Conservation (phyloP, 1,284 basidiomycete species). For the Tilletia indica region DNA sequence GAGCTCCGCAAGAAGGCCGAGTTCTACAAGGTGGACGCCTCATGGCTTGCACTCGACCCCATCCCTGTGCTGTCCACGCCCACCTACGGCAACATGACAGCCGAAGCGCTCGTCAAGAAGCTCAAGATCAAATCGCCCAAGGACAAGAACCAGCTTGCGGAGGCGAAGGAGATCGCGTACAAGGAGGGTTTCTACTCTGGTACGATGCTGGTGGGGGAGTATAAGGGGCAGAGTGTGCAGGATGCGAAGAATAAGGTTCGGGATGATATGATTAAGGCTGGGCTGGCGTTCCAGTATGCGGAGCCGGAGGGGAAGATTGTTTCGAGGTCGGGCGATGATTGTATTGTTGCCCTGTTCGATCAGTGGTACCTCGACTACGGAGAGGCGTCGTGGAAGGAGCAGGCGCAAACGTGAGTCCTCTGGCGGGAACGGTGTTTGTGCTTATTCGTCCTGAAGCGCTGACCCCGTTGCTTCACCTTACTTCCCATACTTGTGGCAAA, state of each 20-base stretch:
- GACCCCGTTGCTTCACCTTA: not conserved
- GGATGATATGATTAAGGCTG: constrained; percentile 75
- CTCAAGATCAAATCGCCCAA: constrained; percentile 95
- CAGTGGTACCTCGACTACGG: constrained; percentile 99
- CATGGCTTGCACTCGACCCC: constrained; percentile 82
- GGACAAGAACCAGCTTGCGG: constrained; percentile 75
- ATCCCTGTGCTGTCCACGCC: constrained; percentile 85
- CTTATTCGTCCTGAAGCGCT: not conserved
- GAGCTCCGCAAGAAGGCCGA: constrained; percentile 96
- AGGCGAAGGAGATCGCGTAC: constrained; percentile 97
- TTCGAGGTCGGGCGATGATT: constrained; percentile 87
- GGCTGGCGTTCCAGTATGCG: constrained; percentile 83
- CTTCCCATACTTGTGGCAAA: constrained; percentile 68
- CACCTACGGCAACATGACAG: constrained; percentile 86
- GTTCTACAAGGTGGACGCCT: constrained; percentile 89
- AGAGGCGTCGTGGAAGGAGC: constrained; percentile 79
- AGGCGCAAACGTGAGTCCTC: constrained; percentile 68
- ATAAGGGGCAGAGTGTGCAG: constrained; percentile 80
- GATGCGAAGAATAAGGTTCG: constrained; percentile 88
- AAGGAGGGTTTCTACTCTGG: constrained; percentile 98
- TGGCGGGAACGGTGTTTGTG: constrained; percentile 56
- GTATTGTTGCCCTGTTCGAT: constrained; percentile 95
- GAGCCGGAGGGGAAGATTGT: constrained; percentile 93
- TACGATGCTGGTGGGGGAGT: constrained; percentile 83
- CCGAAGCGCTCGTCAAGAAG: constrained; percentile 80